Evolutionary conservation across 805 yeast species (phyloP).

Genomic region (Tetrapisispora arboricola): DNA sequence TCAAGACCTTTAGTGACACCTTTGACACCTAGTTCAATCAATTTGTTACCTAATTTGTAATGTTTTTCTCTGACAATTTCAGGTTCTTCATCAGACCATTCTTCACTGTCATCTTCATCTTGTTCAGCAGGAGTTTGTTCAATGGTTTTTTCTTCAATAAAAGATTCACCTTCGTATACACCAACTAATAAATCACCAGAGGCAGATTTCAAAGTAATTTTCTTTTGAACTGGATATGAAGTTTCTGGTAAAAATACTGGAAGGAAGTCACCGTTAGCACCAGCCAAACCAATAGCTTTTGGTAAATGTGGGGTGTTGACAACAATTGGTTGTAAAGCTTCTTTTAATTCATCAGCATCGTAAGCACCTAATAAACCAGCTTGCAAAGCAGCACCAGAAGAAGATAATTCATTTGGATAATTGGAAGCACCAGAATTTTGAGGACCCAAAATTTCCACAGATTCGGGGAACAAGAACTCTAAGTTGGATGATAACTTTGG

Average conservation of each 20-base stretch:
- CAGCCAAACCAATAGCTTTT: constrained; percentile 77
- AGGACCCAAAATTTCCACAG: constrained; percentile 61
- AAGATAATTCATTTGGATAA: constrained; percentile 80
- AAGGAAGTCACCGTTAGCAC: constrained; percentile 59
- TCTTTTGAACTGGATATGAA: constrained; percentile 80
- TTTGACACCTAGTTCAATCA: constrained; percentile 70
- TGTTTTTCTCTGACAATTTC: constrained; percentile 71
- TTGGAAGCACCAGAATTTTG: constrained; percentile 63
- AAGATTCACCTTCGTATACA: constrained; percentile 77
- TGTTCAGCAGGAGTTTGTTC: constrained; percentile 39
- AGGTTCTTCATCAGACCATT: constrained; percentile 66
- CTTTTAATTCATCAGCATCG: constrained; percentile 71
- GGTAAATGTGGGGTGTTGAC: constrained; percentile 79
- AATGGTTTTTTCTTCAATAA: constrained; percentile 69
- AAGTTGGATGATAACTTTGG: constrained; percentile 82
- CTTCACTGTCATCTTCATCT: constrained; percentile 37
- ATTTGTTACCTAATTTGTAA: constrained; percentile 58
- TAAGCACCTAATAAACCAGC: constrained; percentile 77
- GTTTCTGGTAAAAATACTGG: constrained; percentile 74
- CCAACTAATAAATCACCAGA: constrained; percentile 55
- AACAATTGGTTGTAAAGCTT: constrained; percentile 69
- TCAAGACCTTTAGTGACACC: constrained; percentile 57
- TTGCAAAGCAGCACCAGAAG: constrained; percentile 95
- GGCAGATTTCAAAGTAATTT: constrained; percentile 51
- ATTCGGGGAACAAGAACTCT: constrained; percentile 68